phyloP scores from a whole-genome alignment of 805 yeast species.

The Groenewaldozyma salmanticensis region DNA sequence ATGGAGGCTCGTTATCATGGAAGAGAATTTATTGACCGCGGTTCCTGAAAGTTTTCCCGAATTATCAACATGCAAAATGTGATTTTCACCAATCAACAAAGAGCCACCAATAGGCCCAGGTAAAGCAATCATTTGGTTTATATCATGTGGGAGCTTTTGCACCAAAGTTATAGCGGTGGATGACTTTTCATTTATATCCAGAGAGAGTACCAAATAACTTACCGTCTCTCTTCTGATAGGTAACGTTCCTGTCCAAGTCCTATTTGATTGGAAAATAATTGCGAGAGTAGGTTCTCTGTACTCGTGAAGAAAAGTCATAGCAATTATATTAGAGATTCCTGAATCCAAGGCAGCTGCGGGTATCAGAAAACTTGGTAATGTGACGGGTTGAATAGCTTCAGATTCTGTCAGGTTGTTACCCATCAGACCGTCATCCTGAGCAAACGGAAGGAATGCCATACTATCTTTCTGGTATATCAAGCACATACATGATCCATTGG shows the following conservation, averaged over 20 bases:
- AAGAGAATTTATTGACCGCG: slow-evolving; percentile 49
- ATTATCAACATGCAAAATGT: slow-evolving; percentile 67
- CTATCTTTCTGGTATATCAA: slow-evolving; percentile 47
- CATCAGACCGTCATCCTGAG: slow-evolving; percentile 24
- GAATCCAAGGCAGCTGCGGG: slow-evolving; percentile 48
- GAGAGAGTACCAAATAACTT: slow-evolving; percentile 51
- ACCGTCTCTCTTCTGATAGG: slow-evolving; percentile 53
- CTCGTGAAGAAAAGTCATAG: slow-evolving; percentile 59
- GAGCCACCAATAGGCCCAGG: slow-evolving; percentile 61
- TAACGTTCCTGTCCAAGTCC: slow-evolving; percentile 74
- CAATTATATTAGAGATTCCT: slow-evolving; percentile 53
- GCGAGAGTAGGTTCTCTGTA: slow-evolving; percentile 80
- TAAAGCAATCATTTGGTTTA: slow-evolving; percentile 54
- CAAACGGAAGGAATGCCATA: slow-evolving; percentile 64
- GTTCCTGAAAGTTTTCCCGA: slow-evolving; percentile 59
- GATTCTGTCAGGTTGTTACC: slow-evolving; percentile 9
- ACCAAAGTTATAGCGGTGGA: slow-evolving; percentile 63
- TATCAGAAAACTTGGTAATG: slow-evolving; percentile 48
- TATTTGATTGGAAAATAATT: slow-evolving; percentile 45
- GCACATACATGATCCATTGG: slow-evolving; percentile 44
- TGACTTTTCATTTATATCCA: slow-evolving; percentile 47
- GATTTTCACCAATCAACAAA: slow-evolving; percentile 63
- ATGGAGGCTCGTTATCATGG: slow-evolving; percentile 32
- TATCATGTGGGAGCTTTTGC: slow-evolving; percentile 63
- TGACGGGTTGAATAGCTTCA: slow-evolving; percentile 24